These are phyloP conservation scores for Dendrobium huoshanense DNA, from an alignment of 106 monocot species.

Conservation along the genomic window DNA sequence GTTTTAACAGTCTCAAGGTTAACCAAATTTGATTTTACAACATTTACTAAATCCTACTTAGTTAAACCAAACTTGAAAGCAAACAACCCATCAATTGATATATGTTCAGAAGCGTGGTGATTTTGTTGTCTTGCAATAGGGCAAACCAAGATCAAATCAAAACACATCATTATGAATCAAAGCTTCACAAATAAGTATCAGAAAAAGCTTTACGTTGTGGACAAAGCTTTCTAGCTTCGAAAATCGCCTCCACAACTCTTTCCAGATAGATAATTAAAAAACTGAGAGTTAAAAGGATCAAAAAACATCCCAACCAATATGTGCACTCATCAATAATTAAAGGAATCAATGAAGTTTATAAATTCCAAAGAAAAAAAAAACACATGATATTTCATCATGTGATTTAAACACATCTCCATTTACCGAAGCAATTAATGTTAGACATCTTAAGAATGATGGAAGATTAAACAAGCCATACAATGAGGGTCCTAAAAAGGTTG, in stretches of 20 bases:
- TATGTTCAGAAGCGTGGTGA: no score
- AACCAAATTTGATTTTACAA: no score
- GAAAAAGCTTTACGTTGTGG: constrained; percentile 18
- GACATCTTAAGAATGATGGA: no score
- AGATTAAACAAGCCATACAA: no score
- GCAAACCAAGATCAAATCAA: neutral
- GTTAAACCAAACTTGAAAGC: no score
- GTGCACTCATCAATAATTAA: neutral
- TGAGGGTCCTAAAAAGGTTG: no score
- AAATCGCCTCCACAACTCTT: neutral
- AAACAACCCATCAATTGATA: no score
- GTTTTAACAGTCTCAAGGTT: no score
- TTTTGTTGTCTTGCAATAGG: neutral
- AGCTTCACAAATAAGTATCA: neutral
- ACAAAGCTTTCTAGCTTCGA: constrained; percentile 40
- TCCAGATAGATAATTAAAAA: constrained; percentile 19
- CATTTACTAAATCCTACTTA: no score
- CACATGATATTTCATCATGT: constrained; percentile 55
- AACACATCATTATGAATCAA: neutral
- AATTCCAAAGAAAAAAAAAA: constrained; percentile 23
- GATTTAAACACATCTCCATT: constrained; percentile 63
- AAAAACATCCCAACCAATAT: neutral
- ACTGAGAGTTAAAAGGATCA: neutral
- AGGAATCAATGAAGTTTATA: neutral
- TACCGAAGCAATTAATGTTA: neutral